Evolutionary conservation across 2,329 filamentous ascomycete species (phyloP).

Genomic region (Curvularia sp.): DNA sequence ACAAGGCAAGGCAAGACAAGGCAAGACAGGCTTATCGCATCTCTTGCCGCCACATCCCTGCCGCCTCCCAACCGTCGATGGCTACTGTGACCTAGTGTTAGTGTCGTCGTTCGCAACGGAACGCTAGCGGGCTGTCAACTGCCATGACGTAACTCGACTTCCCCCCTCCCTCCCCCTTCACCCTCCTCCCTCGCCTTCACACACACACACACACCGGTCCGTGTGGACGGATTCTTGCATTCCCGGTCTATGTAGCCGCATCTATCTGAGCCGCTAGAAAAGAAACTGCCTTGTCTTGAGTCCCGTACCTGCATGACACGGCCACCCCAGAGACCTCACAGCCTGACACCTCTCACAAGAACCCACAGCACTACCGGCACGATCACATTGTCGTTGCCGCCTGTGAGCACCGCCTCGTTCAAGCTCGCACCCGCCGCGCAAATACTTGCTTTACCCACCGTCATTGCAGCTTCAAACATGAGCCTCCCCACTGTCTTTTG

Average conservation of each 20-base stretch:
- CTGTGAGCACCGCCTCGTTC: constrained; percentile 93
- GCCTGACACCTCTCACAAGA: constrained; percentile 78
- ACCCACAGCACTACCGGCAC: constrained; percentile 94
- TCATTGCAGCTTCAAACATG: constrained; percentile 36
- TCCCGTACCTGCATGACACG: constrained; percentile 19
- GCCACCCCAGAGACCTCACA: constrained; percentile 22
- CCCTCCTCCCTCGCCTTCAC: not conserved
- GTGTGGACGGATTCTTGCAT: not conserved
- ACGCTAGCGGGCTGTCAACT: not conserved
- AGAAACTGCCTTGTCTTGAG: not conserved
- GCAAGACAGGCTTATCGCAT: constrained; percentile 1
- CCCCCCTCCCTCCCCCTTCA: not conserved
- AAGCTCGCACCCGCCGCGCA: constrained; percentile 82
- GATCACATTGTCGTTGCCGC: constrained; percentile 97
- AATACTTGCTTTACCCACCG: constrained; percentile 66
- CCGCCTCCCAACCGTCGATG: not conserved
- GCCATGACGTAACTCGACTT: not conserved
- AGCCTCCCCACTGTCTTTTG: constrained; percentile 53
- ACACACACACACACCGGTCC: not conserved
- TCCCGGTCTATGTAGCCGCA: not conserved
- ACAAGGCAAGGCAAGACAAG: no score
- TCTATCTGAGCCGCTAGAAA: not conserved
- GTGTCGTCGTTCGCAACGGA: not conserved
- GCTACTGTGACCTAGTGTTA: not conserved
- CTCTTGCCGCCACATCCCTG: not conserved